Evolutionary conservation across 257 asterid genomes (phyloP), one percentile per base, ranked within the genome.

Genomic region (Ilex asprella): DNA sequence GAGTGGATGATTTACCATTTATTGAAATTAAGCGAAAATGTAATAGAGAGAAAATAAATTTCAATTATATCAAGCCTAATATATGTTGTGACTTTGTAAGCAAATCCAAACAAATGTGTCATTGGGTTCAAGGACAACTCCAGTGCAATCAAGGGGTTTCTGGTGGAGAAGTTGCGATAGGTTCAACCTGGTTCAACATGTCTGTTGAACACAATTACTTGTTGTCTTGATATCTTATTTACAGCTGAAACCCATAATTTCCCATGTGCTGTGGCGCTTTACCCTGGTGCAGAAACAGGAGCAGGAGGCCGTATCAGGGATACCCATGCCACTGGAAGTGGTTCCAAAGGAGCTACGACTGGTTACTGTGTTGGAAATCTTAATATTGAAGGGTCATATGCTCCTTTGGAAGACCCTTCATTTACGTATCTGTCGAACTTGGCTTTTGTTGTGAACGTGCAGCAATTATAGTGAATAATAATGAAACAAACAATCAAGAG

Each of bases 241-340:
- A 89, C 97, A 30, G 99, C 97, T 11, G 99, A 89, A 77, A 89
- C 99, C 49, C 99, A 89, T 71, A 92, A 92, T 70, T 92, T 92
- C 69, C 97, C 96, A 39, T 92, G 97, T 81, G 99, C 94, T 12
- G 97, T 92, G 67, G 97, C 99, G 29, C 99, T 96, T 16, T 92
- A 89, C 72, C 99, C 99, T 31, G 97, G 99, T 57, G 99, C 97
- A 1, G 99, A 92, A 77, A 92, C 97, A 1, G 97, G 97, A 46
- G 99, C 95, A 14, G 99, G 99, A 31, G 97, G 97, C 30, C 83
- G 99, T 68, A 86, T 92, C 52, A 80, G 97, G 68, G 99, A 92
- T 70, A 92, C 99, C 3, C 97, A 89, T 76, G 99, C 97, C 9
- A 92, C 99, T 10, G 99, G 96, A 15, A 78, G 88, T 62, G 99